phyloP scores from a whole-genome alignment of 1,284 basidiomycete species.

The Trichosporon ovoides region DNA sequence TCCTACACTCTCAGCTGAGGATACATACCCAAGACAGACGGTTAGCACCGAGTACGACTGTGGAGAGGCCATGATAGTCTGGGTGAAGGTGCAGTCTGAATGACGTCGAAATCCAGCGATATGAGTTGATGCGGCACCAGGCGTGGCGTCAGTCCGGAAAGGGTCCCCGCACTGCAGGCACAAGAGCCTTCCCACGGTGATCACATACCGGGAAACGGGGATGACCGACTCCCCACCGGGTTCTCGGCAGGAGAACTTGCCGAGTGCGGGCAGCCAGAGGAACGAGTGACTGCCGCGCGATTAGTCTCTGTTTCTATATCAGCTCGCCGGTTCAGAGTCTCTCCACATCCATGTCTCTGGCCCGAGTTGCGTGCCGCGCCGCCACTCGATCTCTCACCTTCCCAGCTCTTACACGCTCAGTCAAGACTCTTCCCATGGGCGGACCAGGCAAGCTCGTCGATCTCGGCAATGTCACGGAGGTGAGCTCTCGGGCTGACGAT shows the following conservation, averaged over 20 bases:
- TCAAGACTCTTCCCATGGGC: slow-evolving; percentile 13
- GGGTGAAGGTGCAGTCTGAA: not conserved
- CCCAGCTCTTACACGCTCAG: not conserved
- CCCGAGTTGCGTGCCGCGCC: not conserved
- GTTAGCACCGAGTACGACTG: slow-evolving; percentile 40
- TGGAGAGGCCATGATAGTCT: slow-evolving; percentile 6
- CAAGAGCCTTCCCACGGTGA: not conserved
- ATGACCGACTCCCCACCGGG: not conserved
- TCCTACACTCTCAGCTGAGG: slow-evolving; percentile 11
- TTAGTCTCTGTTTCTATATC: not conserved
- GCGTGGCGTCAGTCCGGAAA: not conserved
- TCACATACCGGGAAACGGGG: not conserved
- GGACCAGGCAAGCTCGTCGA: slow-evolving; percentile 23
- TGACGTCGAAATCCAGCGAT: not conserved
- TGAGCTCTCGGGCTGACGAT: slow-evolving; percentile 10
- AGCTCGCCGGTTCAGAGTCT: not conserved
- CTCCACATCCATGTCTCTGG: not conserved
- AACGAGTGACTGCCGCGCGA: not conserved
- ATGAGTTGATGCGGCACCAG: not conserved
- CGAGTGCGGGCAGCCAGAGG: not conserved
- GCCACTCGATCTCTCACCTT: not conserved
- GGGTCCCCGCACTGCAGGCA: not conserved
- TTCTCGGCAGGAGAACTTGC: not conserved
- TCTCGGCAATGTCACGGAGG: slow-evolving; percentile 36
- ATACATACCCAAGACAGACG: slow-evolving; percentile 44